phyloP scores from a whole-genome alignment of 2,329 filamentous ascomycete genomes.

The Endocalyx cinctus region DNA sequence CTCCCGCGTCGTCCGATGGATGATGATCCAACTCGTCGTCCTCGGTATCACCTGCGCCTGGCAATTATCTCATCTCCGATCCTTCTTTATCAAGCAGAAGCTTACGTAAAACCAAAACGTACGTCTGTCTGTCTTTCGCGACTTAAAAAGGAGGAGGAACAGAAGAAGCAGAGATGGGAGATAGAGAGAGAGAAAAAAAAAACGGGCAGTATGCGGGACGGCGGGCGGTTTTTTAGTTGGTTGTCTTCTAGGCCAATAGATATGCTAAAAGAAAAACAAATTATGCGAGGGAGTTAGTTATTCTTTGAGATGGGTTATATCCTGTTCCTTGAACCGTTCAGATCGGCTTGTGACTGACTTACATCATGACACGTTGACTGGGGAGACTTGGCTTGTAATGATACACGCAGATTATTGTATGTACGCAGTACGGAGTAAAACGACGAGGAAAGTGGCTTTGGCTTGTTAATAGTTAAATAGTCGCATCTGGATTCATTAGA shows the following conservation, averaged over 20 bases:
- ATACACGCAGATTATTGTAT: too few relatives aligned
- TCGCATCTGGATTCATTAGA: too few relatives aligned
- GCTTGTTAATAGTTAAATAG: background rate
- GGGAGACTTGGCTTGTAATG: too few relatives aligned
- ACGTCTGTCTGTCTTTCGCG: background rate
- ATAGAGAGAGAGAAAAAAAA: background rate
- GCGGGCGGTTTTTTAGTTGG: background rate
- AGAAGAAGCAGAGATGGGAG: background rate
- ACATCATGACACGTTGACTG: too few relatives aligned
- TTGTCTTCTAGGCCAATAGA: too few relatives aligned
- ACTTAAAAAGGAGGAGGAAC: background rate
- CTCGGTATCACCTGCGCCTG: constrained; percentile 87
- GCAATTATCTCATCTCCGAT: constrained; percentile 91
- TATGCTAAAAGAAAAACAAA: too few relatives aligned
- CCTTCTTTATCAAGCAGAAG: constrained; percentile 99
- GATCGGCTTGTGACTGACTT: too few relatives aligned
- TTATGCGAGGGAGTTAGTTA: too few relatives aligned
- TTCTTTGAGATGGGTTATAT: too few relatives aligned
- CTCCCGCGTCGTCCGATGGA: constrained; percentile 87
- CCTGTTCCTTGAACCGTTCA: too few relatives aligned
- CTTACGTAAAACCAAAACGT: constrained; percentile 62
- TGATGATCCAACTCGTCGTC: constrained; percentile 80
- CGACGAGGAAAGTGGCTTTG: background rate
- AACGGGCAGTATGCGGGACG: background rate
- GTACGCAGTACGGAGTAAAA: too few relatives aligned